phyloP scores from a whole-genome alignment of 768 basidiomycete species.

The Tylopilus vinaceipallidus region DNA sequence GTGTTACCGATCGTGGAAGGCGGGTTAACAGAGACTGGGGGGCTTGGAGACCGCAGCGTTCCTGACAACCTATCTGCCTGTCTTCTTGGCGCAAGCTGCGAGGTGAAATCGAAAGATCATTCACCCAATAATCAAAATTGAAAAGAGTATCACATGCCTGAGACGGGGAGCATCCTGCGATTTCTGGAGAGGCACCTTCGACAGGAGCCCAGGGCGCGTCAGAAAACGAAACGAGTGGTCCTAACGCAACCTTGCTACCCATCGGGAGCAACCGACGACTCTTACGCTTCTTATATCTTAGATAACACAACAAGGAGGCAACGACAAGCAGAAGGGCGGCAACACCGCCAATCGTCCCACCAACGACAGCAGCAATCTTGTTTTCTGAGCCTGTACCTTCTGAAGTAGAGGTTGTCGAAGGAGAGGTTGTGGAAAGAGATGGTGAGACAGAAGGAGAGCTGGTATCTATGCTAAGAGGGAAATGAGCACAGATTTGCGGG shows the following conservation, averaged over 20 bases:
- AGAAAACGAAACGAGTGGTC: neutral
- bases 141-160: neutral
- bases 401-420: too few species aligned
- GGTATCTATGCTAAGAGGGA: too few species aligned
- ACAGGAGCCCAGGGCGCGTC: neutral
- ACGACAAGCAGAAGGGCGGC: too few species aligned
- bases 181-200: neutral
- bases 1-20: neutral
- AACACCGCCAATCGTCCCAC: too few species aligned
- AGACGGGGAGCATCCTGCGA: neutral
- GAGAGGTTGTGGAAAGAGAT: too few species aligned
- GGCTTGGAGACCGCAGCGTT: neutral
- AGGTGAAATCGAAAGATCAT: neutral
- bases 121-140: accelerated
- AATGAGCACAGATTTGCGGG: too few species aligned
- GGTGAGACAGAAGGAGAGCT: too few species aligned
- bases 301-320: too few species aligned
- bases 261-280: neutral
- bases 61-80: neutral
- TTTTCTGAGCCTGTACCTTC: too few species aligned
- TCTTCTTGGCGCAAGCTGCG: neutral
- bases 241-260: neutral
- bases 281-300: neutral
- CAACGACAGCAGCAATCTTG: too few species aligned
- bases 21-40: neutral